Conservation (phyloP, 1,139 yeast genomes). For the Debaryomyces udenii region DNA sequence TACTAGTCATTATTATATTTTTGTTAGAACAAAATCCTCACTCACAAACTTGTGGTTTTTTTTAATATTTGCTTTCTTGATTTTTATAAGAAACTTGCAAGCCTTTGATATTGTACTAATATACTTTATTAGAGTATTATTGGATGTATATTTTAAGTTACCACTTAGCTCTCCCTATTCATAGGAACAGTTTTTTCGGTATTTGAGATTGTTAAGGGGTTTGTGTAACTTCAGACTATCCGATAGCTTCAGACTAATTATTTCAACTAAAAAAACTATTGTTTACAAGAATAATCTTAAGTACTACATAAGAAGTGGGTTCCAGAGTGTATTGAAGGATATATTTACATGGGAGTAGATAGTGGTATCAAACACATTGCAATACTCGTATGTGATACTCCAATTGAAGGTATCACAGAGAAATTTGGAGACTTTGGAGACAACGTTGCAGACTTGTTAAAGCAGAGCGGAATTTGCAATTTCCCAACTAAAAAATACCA, state of each 20-base stretch:
- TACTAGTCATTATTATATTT: conserved; percentile 8
- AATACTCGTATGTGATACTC: conserved; percentile 51
- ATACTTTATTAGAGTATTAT: too few species aligned
- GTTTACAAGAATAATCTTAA: not conserved
- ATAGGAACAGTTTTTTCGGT: too few species aligned
- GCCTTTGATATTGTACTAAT: too few species aligned
- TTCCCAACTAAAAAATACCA: conserved; percentile 41
- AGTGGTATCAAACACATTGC: conserved; percentile 36
- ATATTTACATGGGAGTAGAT: conserved; percentile 5
- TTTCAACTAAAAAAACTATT: not conserved
- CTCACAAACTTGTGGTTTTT: not conserved
- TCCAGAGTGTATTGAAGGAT: too few species aligned
- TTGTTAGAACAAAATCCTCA: not conserved
- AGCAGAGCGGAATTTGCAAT: conserved; percentile 16
- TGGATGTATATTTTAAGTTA: too few species aligned
- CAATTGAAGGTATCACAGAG: conserved; percentile 29
- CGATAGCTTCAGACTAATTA: too few species aligned
- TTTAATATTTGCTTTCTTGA: not conserved
- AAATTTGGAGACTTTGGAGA: conserved; percentile 58
- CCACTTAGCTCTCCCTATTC: too few species aligned
- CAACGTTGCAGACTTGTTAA: conserved; percentile 37
- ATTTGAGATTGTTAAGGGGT: too few species aligned
- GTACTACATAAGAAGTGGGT: too few species aligned
- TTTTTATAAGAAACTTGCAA: too few species aligned
- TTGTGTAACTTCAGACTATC: too few species aligned